phyloP scores from a whole-genome alignment of 2,329 filamentous ascomycete species.

The Rhynchosporium graminicola region DNA sequence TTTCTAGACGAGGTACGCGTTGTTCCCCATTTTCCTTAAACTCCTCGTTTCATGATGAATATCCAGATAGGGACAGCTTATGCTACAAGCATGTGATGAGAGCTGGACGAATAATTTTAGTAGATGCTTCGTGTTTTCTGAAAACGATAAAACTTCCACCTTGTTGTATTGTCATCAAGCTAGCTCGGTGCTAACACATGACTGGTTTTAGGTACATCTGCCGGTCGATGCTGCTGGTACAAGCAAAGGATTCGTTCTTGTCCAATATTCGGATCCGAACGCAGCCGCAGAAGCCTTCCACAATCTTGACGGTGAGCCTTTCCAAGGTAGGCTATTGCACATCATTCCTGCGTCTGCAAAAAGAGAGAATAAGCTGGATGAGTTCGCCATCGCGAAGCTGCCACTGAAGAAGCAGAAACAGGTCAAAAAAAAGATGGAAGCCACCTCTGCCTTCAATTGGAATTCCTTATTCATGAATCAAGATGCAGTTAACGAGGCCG shows the following conservation, averaged over 20 bases:
- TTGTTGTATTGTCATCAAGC: constrained; percentile 22
- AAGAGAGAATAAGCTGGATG: constrained; percentile 78
- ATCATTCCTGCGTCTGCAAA: constrained; percentile 84
- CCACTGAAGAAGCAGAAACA: constrained; percentile 93
- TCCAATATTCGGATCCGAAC: constrained; percentile 73
- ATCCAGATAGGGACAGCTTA: constrained; percentile 99
- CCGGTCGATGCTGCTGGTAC: constrained; percentile 71
- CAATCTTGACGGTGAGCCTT: constrained; percentile 77
- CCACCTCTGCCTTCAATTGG: constrained; percentile 87
- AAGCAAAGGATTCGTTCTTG: constrained; percentile 88
- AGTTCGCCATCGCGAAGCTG: constrained; percentile 85
- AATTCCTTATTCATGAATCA: constrained; percentile 99
- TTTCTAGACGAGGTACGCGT: constrained; percentile 80
- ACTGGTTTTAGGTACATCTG: constrained; percentile 73
- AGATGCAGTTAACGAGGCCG: constrained; percentile 89
- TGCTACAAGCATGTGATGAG: constrained; percentile 85
- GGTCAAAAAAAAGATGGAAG: constrained; percentile 81
- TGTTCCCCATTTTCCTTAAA: constrained; percentile 26
- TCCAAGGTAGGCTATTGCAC: constrained; percentile 90
- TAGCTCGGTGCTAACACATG: constrained; percentile 45
- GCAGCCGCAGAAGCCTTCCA: constrained; percentile 78
- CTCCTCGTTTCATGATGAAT: constrained; percentile 76
- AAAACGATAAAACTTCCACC: constrained; percentile 40
- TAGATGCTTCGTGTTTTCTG: constrained; percentile 97
- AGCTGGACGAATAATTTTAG: constrained; percentile 97